phyloP scores from a whole-genome alignment of 2,329 filamentous ascomycete species.

The Magnaporthiopsis rhizophila region DNA sequence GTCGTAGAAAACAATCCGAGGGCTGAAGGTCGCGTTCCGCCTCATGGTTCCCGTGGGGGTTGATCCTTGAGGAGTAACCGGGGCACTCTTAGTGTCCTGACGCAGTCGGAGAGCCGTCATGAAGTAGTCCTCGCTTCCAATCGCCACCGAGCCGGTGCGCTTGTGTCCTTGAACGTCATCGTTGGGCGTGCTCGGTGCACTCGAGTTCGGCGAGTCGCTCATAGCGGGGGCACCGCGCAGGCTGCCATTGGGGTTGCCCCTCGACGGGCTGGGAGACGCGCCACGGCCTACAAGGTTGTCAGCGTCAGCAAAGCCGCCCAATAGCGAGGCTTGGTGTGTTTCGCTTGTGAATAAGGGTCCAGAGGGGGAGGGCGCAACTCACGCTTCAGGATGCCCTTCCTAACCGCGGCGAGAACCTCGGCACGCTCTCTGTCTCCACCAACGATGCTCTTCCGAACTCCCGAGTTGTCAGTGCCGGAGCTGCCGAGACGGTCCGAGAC shows the following conservation, averaged over 20 bases:
- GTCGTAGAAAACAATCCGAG: slow-evolving; percentile 88
- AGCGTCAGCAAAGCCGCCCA: slow-evolving; percentile 6
- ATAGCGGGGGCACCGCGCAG: slow-evolving; percentile 55
- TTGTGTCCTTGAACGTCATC: slow-evolving; percentile 65
- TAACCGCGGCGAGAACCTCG: slow-evolving; percentile 84
- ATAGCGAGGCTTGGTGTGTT: neutral
- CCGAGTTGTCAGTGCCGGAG: slow-evolving; percentile 52
- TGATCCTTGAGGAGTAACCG: slow-evolving; percentile 59
- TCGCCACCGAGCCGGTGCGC: slow-evolving; percentile 61
- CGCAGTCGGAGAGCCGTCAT: slow-evolving; percentile 65
- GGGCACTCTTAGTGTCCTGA: slow-evolving; percentile 71
- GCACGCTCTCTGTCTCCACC: slow-evolving; percentile 85
- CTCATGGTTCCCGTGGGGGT: slow-evolving; percentile 38
- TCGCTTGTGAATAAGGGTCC: slow-evolving; percentile 6
- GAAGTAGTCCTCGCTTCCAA: slow-evolving; percentile 86
- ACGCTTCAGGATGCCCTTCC: slow-evolving; percentile 95
- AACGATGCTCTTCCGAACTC: slow-evolving; percentile 76
- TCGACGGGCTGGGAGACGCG: slow-evolving; percentile 59
- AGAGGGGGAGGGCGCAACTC: slow-evolving; percentile 25
- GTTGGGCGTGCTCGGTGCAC: slow-evolving; percentile 78
- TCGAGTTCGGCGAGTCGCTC: slow-evolving; percentile 74
- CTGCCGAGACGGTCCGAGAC: slow-evolving; percentile 44
- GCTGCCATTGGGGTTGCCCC: slow-evolving; percentile 46
- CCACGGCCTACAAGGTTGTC: slow-evolving; percentile 44
- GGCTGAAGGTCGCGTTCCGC: slow-evolving; percentile 71